Percentiles rank a stretch among this genome's conserved stretches.
Conservation (phyloP, 2,329 filamentous ascomycete genomes). For the Fusarium xylarioides region DNA sequence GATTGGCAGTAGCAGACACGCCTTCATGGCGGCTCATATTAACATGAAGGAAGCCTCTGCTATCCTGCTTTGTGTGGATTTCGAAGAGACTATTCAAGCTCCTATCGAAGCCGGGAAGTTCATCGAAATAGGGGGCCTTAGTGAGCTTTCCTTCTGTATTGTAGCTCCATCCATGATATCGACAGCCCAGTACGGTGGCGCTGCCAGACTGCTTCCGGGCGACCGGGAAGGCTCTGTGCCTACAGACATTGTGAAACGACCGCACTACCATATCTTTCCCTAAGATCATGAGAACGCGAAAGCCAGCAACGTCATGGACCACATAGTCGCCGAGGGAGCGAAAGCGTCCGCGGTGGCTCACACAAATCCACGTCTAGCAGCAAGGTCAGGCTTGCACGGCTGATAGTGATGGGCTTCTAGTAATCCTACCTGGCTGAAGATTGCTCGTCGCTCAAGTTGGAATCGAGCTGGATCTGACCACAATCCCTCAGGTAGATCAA, state of each 20-base stretch:
- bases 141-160: not conserved
- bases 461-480: not conserved
- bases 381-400: not conserved
- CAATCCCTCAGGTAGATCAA: not conserved
- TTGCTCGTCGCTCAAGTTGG: not conserved
- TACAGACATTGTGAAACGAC: not conserved
- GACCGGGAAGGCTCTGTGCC: not conserved
- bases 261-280: not conserved
- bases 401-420: not conserved
- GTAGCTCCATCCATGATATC: conserved; percentile 8
- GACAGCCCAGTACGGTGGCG: not conserved
- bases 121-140: not conserved
- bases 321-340: not conserved
- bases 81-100: not conserved
- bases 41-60: not conserved
- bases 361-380: not conserved
- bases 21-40: not conserved
- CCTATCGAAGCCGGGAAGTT: not conserved
- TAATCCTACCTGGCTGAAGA: not conserved
- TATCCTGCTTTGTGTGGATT: not conserved
- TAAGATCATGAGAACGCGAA: not conserved
- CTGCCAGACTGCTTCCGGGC: not conserved
- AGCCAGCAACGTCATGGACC: not conserved
- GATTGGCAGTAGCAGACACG: accelerated
- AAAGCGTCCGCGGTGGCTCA: not conserved